Percentiles rank a stretch among this genome's conserved stretches.
phyloP scores from a whole-genome alignment of 2,329 filamentous ascomycete genomes.

The Neurospora sp. region DNA sequence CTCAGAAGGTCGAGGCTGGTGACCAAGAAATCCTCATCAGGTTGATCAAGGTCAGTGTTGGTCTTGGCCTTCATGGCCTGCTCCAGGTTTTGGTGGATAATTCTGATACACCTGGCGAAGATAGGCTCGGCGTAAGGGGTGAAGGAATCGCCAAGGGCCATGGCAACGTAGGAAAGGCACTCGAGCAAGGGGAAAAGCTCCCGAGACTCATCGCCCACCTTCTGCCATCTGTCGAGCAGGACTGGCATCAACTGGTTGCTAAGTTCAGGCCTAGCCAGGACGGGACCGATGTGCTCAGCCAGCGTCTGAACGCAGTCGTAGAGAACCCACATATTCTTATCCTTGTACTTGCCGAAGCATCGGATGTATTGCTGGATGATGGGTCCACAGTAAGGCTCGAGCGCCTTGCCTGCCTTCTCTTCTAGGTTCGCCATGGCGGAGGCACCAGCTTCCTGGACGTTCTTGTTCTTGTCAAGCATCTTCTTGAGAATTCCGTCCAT shows the following conservation, averaged over 20 bases:
- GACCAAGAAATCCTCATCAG: slow-evolving; percentile 94
- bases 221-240: slow-evolving; percentile 78
- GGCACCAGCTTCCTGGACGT: slow-evolving; percentile 90
- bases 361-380: slow-evolving; percentile 87
- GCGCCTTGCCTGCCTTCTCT: slow-evolving; percentile 73
- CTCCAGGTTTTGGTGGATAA: slow-evolving; percentile 86
- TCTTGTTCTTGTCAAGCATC: slow-evolving; percentile 97
- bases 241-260: slow-evolving; percentile 85
- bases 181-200: slow-evolving; percentile 95
- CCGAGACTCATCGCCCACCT: slow-evolving; percentile 76
- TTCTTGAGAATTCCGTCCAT: slow-evolving; percentile 92
- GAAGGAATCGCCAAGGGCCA: slow-evolving; percentile 73
- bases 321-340: slow-evolving; percentile 96
- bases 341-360: slow-evolving; percentile 94
- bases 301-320: slow-evolving; percentile 98
- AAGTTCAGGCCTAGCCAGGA: slow-evolving; percentile 71
- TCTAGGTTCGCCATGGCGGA: slow-evolving; percentile 95
- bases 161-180: slow-evolving; percentile 87
- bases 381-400: slow-evolving; percentile 78
- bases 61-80: slow-evolving; percentile 61
- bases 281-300: slow-evolving; percentile 78
- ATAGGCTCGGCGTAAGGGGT: slow-evolving; percentile 77
- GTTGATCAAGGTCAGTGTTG: slow-evolving; percentile 61
- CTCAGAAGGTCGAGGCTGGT: slow-evolving; percentile 91
- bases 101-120: slow-evolving; percentile 77